Percentiles rank a stretch among this genome's conserved stretches.
Evolutionary conservation across 805 yeast species (phyloP).

Genomic region (Kluyveromyces siamensis): DNA sequence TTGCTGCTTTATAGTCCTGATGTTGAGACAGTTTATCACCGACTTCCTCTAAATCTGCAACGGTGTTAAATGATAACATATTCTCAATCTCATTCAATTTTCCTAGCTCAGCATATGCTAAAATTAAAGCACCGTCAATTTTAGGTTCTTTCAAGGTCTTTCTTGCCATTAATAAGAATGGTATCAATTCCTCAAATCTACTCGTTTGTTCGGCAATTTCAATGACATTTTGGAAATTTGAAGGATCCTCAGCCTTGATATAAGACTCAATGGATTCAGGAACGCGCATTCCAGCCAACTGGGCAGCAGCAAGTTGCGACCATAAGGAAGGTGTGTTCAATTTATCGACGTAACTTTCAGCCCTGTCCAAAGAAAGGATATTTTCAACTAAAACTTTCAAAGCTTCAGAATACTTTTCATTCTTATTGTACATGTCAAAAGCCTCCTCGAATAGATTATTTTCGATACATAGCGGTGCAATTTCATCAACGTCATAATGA

Average conservation of each 20-base stretch:
- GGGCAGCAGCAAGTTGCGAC: slow-evolving; percentile 95
- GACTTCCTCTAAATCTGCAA: slow-evolving; percentile 82
- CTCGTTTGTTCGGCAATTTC: slow-evolving; percentile 95
- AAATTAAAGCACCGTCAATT: slow-evolving; percentile 85
- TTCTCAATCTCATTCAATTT: slow-evolving; percentile 73
- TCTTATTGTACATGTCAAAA: slow-evolving; percentile 80
- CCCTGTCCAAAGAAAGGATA: slow-evolving; percentile 89
- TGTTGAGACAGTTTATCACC: slow-evolving; percentile 85
- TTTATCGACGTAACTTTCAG: slow-evolving; percentile 86
- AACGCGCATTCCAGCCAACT: slow-evolving; percentile 84
- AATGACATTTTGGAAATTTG: slow-evolving; percentile 82
- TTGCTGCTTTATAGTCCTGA: slow-evolving; percentile 86
- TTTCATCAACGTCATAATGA: slow-evolving; percentile 86
- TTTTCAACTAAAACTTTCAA: slow-evolving; percentile 88
- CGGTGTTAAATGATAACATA: slow-evolving; percentile 78
- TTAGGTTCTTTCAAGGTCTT: slow-evolving; percentile 81
- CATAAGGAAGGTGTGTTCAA: slow-evolving; percentile 79
- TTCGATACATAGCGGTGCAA: slow-evolving; percentile 85
- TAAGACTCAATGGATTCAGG: slow-evolving; percentile 89
- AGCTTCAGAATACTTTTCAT: slow-evolving; percentile 69
- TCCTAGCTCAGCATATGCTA: slow-evolving; percentile 75
- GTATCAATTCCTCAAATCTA: slow-evolving; percentile 85
- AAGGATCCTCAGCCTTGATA: slow-evolving; percentile 84
- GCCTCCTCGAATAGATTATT: slow-evolving; percentile 90
- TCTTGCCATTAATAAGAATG: slow-evolving; percentile 87